Evolutionary conservation across 164 flowering plant genomes (phyloP).

Genomic region (Buxus sempervirens): DNA sequence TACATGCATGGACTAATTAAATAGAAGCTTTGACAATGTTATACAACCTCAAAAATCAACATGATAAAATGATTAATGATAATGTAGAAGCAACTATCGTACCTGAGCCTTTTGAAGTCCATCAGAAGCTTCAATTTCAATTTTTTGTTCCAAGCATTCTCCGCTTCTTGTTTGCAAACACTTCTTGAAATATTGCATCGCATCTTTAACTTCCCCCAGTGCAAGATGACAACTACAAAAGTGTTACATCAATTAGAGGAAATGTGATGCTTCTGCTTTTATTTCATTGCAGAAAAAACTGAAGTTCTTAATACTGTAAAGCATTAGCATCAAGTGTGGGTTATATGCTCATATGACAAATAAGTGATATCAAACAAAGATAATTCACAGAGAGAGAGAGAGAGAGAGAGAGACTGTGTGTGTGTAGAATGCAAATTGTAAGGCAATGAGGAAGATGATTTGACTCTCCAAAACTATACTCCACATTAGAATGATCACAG

Average conservation of each 20-base stretch:
- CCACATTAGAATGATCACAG: too few relatives aligned
- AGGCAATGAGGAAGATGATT: too few relatives aligned
- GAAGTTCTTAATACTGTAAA: neutral
- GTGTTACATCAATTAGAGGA: neutral
- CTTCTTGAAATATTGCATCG: constrained; percentile 45
- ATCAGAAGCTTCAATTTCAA: constrained; percentile 72
- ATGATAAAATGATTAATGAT: neutral
- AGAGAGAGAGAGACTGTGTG: too few relatives aligned
- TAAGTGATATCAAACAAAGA: too few relatives aligned
- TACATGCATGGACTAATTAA: too few relatives aligned
- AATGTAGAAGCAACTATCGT: constrained; percentile 9
- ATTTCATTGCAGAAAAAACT: neutral
- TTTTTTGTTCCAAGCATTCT: constrained; percentile 68
- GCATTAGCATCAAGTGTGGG: neutral
- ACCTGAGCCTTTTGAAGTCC: constrained; percentile 83
- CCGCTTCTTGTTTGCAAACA: constrained; percentile 45
- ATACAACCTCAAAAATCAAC: too few relatives aligned
- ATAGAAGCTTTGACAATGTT: too few relatives aligned
- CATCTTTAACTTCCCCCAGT: constrained; percentile 79
- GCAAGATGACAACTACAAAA: constrained; percentile 70
- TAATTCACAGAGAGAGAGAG: too few relatives aligned
- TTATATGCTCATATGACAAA: too few relatives aligned
- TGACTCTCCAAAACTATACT: too few relatives aligned
- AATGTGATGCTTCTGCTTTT: too few relatives aligned
- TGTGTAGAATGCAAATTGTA: too few relatives aligned